Evolutionary conservation across 2,329 filamentous ascomycete genomes (phyloP), one percentile per base, ranked within the genome.

Genomic region (Penicillium griseofulvum): DNA sequence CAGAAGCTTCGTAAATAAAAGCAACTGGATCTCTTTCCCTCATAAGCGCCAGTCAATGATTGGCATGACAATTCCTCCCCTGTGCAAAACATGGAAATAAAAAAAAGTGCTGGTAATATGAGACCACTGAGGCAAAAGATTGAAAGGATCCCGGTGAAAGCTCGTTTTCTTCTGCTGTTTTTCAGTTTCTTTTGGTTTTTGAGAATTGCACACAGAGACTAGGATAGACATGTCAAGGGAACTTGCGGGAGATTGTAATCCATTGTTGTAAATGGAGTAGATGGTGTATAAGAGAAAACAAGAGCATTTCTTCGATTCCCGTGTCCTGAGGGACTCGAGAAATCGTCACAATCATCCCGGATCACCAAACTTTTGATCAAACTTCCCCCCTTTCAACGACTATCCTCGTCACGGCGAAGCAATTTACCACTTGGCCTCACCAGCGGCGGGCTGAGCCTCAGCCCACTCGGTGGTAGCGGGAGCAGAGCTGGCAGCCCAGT

Each of bases 21-120:
- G 75, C 78, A 69, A 68, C 72, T 72, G 73, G 91, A 88, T 96
- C 91, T 97, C 93, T 97, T 97, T 97, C 93, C 93, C 91, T 97
- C 92, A 89, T 97, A 83, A 97, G 91, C 88, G 86, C 87, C 81
- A 78, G 82, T 82, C 84, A 85, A 81, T 81, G 77, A 81, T 72
- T 73, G 71, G 74, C 73, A 68, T 71, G 62, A 65, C 67, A 65
- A 73, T 73, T 67, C 69, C 69, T 68, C 70, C 69, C 65, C 63
- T 66, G 66, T 68, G 66, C 59, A 63, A 64, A 62, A 63, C 59
- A 63, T 60, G 56, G 61, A 66, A 65, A 62, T 65, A 61, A 66
- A 56, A 62, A 62, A 60, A 61, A 56, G 62, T 62, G 64, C 56
- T 63, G 63, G 65, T 56, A 61, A 57, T 48, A 60, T 52, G 53